A percentile compares a stretch with the other conserved stretches of the same genome.
Evolutionary conservation across 768 basidiomycete genomes (phyloP).

Genomic region (Boletus vinaceobasis): DNA sequence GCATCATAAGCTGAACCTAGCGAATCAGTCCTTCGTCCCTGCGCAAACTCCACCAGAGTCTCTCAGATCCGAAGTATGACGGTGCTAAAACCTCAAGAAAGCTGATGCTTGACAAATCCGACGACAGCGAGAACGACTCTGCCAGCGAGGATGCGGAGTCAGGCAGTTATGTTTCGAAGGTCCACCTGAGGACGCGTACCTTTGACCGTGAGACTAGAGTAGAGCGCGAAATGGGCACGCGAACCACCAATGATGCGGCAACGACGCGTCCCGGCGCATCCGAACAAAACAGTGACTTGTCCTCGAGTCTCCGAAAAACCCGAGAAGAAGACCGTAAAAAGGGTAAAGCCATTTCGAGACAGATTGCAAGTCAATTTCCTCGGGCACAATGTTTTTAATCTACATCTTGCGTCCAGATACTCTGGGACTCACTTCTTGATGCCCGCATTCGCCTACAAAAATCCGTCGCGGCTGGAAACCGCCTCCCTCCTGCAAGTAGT

Average conservation of each 20-base stretch:
- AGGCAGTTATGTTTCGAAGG: slow-evolving; percentile 22
- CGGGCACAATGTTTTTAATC: slow-evolving; percentile 1
- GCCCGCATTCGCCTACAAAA: slow-evolving; percentile 93
- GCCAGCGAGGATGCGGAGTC: slow-evolving; percentile 13
- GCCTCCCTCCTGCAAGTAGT: slow-evolving; percentile 57
- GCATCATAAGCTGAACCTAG: slow-evolving; percentile 2
- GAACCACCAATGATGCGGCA: slow-evolving; percentile 15
- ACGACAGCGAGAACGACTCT: slow-evolving; percentile 10
- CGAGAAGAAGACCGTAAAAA: slow-evolving; percentile 74
- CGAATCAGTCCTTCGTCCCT: slow-evolving; percentile 61
- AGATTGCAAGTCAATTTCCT: slow-evolving; percentile 59
- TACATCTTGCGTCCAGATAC: slow-evolving; percentile 41
- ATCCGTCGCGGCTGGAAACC: slow-evolving; percentile 59
- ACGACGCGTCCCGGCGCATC: not conserved
- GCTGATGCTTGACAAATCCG: slow-evolving; percentile 43
- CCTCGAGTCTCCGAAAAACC: slow-evolving; percentile 52
- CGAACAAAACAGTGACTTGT: slow-evolving; percentile 39
- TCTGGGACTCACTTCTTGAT: slow-evolving; percentile 87
- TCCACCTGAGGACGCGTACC: not conserved
- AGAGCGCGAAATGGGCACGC: slow-evolving; percentile 7
- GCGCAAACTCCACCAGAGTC: slow-evolving; percentile 58
- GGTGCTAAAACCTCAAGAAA: slow-evolving; percentile 63
- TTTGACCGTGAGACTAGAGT: slow-evolving; percentile 12
- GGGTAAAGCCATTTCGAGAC: slow-evolving; percentile 77
- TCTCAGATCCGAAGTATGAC: slow-evolving; percentile 77